Conservation (phyloP, 345 rosid genomes). For the Populus euphratica region DNA sequence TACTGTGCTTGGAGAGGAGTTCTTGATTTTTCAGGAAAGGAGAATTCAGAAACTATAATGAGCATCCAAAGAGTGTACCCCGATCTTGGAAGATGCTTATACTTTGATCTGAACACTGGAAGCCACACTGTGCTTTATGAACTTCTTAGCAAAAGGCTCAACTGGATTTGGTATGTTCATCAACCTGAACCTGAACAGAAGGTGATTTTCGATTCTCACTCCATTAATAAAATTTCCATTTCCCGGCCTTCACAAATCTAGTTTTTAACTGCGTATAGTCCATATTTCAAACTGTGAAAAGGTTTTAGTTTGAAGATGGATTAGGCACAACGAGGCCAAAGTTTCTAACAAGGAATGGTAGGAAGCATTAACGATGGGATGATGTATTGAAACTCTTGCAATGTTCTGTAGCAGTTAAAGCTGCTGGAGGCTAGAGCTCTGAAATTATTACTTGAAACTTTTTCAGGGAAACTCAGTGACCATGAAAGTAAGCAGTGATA, state of each 20-base stretch:
- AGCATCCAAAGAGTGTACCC: constrained; percentile 53
- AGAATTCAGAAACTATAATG: constrained; percentile 41
- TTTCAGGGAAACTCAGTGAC: constrained; percentile 67
- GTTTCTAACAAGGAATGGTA: neutral
- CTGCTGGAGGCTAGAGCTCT: neutral
- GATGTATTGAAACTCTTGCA: neutral
- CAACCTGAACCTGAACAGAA: constrained; percentile 64
- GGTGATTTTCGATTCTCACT: constrained; percentile 27
- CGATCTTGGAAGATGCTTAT: constrained; percentile 65
- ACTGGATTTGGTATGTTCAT: constrained; percentile 78
- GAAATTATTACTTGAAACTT: neutral
- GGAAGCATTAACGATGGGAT: neutral
- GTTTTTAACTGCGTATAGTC: neutral
- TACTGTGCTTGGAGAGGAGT: constrained; percentile 87
- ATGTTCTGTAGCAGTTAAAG: neutral
- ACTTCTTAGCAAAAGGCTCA: constrained; percentile 51
- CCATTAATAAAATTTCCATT: neutral
- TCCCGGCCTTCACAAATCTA: neutral
- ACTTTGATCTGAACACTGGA: constrained; percentile 46
- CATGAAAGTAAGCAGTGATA: constrained; percentile 47
- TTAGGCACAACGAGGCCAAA: neutral
- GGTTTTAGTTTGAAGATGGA: neutral
- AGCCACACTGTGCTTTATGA: constrained; percentile 61
- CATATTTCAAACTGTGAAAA: neutral
- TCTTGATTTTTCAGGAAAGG: constrained; percentile 54